A percentile compares a stretch with the other conserved stretches of the same genome.
Conservation (phyloP, 2,329 filamentous ascomycete species). For the Fusarium vanettenii region DNA sequence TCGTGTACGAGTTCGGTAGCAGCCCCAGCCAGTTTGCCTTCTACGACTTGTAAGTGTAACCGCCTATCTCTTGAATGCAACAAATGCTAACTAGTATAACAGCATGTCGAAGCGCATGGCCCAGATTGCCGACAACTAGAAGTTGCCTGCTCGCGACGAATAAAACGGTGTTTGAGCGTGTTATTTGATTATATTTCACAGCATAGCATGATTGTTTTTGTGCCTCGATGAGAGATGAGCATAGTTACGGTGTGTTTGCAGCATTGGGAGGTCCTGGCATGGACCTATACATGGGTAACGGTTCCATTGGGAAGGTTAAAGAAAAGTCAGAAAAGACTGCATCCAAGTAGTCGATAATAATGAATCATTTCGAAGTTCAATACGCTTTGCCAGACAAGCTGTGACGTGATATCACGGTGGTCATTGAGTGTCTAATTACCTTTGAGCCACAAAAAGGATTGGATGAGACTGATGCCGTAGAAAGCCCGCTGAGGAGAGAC, state of each 20-base stretch:
- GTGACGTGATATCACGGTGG: not conserved
- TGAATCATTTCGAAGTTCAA: conserved; percentile 34
- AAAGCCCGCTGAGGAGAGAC: not conserved
- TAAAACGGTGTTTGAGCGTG: conserved; percentile 34
- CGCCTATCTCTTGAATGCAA: not conserved
- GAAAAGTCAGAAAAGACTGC: conserved; percentile 45
- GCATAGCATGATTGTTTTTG: conserved; percentile 42
- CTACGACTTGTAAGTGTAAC: conserved; percentile 88
- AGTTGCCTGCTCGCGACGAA: conserved; percentile 18
- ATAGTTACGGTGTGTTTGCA: conserved; percentile 43
- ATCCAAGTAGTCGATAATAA: conserved; percentile 41
- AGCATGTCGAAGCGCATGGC: conserved; percentile 76
- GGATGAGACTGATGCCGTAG: not conserved
- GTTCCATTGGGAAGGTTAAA: conserved; percentile 40
- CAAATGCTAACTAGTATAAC: conserved; percentile 47
- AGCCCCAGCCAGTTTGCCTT: conserved; percentile 96
- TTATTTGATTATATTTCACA: conserved; percentile 31
- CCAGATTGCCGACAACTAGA: conserved; percentile 49
- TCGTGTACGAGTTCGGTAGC: conserved; percentile 96
- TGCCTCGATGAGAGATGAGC: conserved; percentile 39
- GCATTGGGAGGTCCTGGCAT: conserved; percentile 42
- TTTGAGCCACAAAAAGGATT: not conserved
- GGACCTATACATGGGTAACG: conserved; percentile 34
- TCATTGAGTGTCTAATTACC: not conserved
- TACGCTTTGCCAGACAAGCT: not conserved